Evolutionary conservation across 257 asterid genomes (phyloP), one percentile per base, ranked within the genome.

Genomic region (Jacaranda copaia): DNA sequence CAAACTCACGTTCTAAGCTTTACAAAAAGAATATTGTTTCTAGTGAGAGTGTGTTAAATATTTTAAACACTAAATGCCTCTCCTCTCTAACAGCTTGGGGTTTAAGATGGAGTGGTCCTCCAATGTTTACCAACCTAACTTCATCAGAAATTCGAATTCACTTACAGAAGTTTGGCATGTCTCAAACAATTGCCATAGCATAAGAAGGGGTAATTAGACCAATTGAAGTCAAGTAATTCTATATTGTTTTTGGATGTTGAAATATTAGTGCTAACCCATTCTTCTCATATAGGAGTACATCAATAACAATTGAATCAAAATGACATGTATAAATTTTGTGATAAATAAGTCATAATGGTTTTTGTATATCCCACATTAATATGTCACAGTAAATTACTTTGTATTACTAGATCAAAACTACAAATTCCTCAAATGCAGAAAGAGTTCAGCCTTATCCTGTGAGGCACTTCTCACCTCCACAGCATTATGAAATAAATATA

Each of bases 401-500:
- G 52, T 16, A 63, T 16, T 8, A 14, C 40, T 1, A 63, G 55
- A 45, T 43, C 46, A 43, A 71, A 67, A 45, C 68, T 8, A 56
- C 32, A 78, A 20, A 48, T 49, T 80, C 68, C 62, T 6, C 18
- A 11, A 42, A 36, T 18, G 38, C 68, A 42, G 3, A 16, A 12
- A 8, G 18, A 8, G 35, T 15, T 56, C 12, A 45, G 56, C 8
- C 32, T 11, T 18, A 68, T 16, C 59, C 56, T 5, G 51, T 43
- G 19, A 61, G 70, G 63, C 71, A 64, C 59, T 78, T 75, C 80
- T 81, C 87, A 92, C 98, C 95, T 86, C 87, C 20, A 92, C 76
- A 51, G 96, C 96, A 56, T 75, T 76, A 76, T 91, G 91, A 79
- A 91, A 92, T 25, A 86, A 70, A 35, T 59, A 3, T n/a, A 92